A percentile compares a stretch with the other conserved stretches of the same genome.
phyloP scores from a whole-genome alignment of 2,329 filamentous ascomycete species.

The Sclerotinia nivalis region DNA sequence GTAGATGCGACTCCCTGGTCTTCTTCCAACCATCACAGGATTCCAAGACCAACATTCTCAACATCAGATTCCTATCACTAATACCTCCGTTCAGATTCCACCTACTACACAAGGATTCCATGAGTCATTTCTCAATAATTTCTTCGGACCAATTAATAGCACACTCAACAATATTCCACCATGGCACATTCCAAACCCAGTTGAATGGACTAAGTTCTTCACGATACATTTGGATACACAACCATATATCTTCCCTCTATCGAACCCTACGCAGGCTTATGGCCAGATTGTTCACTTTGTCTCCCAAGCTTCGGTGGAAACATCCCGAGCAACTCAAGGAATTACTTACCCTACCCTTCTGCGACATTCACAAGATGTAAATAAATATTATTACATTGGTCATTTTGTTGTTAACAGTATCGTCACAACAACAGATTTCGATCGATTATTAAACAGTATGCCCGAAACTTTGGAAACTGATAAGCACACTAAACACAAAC shows the following conservation, averaged over 20 bases:
- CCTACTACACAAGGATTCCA: neutral
- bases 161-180: neutral
- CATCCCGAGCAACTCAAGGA: neutral
- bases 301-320: neutral
- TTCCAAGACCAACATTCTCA: neutral
- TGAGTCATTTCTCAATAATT: neutral
- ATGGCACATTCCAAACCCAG: neutral
- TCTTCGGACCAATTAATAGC: neutral
- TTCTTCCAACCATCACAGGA: neutral
- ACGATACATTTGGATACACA: neutral
- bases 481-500: neutral
- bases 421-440: neutral
- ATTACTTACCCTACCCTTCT: neutral
- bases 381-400: neutral
- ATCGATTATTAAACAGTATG: neutral
- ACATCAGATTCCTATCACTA: neutral
- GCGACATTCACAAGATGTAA: neutral
- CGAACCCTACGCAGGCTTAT: neutral
- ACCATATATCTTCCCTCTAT: neutral
- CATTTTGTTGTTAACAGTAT: conserved; percentile 1
- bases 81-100: neutral
- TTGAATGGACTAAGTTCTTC: neutral
- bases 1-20: neutral
- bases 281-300: neutral
- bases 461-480: neutral